phyloP scores from a whole-genome alignment of 441 rosid genomes.

The Manihot esculenta region DNA sequence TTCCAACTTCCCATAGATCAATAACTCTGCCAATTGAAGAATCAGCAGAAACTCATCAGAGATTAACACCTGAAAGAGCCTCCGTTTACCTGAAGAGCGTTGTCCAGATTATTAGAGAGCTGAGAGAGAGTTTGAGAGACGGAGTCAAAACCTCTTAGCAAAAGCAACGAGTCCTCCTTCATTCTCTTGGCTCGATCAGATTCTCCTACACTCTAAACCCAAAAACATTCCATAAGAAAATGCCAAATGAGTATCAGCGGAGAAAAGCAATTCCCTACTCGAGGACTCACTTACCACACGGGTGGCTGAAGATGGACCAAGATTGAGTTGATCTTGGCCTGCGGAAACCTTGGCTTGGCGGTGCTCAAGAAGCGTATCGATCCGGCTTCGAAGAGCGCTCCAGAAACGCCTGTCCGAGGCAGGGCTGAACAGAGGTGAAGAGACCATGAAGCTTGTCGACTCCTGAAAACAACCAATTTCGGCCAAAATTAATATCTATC shows the following conservation, averaged over 20 bases:
- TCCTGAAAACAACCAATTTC: slow-evolving; percentile 27
- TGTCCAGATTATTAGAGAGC: slow-evolving; percentile 71
- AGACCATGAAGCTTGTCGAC: slow-evolving; percentile 29
- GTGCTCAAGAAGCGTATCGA: slow-evolving; percentile 43
- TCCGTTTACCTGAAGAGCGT: slow-evolving; percentile 66
- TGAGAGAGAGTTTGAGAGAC: slow-evolving; percentile 66
- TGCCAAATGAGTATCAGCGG: neutral
- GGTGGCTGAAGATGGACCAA: slow-evolving; percentile 1
- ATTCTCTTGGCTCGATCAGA: slow-evolving; percentile 44
- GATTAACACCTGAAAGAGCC: too few relatives aligned
- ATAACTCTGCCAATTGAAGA: too few relatives aligned
- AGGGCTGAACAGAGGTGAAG: slow-evolving; percentile 41
- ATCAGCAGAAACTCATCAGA: too few relatives aligned
- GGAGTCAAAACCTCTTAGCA: slow-evolving; percentile 87
- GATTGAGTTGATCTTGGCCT: slow-evolving; percentile 18
- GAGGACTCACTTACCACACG: slow-evolving; percentile 22
- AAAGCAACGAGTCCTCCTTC: slow-evolving; percentile 75
- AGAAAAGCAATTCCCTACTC: neutral
- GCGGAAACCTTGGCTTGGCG: slow-evolving; percentile 13
- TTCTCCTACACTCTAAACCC: slow-evolving; percentile 24
- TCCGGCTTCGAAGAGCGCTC: slow-evolving; percentile 42
- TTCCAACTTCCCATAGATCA: neutral
- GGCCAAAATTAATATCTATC: neutral
- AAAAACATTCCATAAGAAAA: neutral
- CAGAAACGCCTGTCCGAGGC: slow-evolving; percentile 49